Percentiles rank a stretch among this genome's conserved stretches.
Evolutionary conservation across 108 stramenopile genomes (phyloP).

Genomic region (Discostella stelligeroides): DNA sequence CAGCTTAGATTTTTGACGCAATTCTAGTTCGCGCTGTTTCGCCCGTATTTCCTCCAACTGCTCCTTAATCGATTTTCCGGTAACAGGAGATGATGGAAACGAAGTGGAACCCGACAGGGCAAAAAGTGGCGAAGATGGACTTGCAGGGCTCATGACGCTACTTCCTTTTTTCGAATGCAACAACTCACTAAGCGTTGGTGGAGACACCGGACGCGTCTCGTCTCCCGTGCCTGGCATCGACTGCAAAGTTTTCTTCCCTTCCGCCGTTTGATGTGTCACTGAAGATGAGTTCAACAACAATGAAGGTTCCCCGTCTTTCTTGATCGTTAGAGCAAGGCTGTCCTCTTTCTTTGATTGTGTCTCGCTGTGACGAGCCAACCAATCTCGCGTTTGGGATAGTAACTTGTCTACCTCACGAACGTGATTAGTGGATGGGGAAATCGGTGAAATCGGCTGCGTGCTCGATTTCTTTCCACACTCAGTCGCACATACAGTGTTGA

Average conservation of each 20-base stretch:
- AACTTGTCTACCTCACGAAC: conserved; percentile 17
- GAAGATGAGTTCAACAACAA: not conserved
- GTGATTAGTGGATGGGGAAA: conserved; percentile 13
- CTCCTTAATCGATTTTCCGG: conserved; percentile 21
- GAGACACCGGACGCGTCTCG: too few relatives aligned
- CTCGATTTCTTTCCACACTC: too few relatives aligned
- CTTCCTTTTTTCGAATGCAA: not conserved
- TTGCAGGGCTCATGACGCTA: not conserved
- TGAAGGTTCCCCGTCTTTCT: not conserved
- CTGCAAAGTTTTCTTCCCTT: not conserved
- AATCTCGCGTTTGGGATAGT: conserved; percentile 20
- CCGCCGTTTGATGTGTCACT: not conserved
- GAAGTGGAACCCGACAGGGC: not conserved
- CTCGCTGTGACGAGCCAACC: conserved; percentile 15
- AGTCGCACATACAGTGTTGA: conserved; percentile 3
- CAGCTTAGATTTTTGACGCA: not conserved
- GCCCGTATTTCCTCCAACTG: conserved; percentile 22
- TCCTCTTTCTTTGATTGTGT: not conserved
- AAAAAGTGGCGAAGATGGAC: not conserved
- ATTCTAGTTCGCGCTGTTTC: conserved; percentile 16
- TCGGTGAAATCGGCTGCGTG: conserved; percentile 13
- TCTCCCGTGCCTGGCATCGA: not conserved
- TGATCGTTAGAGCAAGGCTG: not conserved
- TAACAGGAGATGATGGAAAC: not conserved
- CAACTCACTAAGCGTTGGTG: too few relatives aligned